Percentiles rank a stretch among this genome's conserved stretches.
Evolutionary conservation across 177 flowering plant species (phyloP).

Genomic region (Vitis hybrid): DNA sequence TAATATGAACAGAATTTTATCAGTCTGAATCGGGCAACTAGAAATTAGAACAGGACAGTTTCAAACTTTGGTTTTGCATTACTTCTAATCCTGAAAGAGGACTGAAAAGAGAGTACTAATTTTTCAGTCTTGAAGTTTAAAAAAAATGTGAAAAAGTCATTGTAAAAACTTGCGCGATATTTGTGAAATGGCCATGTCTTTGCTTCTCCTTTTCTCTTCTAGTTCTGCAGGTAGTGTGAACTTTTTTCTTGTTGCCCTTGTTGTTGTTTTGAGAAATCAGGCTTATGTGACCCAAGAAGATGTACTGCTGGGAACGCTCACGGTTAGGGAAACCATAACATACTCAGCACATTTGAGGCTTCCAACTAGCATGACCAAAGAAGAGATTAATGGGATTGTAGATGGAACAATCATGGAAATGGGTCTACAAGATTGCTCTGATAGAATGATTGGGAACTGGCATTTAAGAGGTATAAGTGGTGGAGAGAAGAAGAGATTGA

Average conservation of each 20-base stretch:
- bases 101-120: background rate
- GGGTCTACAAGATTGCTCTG: conserved; percentile 72
- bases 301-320: conserved; percentile 69
- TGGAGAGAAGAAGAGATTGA: conserved; percentile 72
- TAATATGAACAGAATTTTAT: no score
- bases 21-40: no score
- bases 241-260: background rate
- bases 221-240: background rate
- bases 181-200: background rate
- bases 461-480: conserved; percentile 73
- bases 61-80: no score
- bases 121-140: background rate
- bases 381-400: conserved; percentile 41
- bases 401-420: conserved; percentile 55
- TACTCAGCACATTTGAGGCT: conserved; percentile 77
- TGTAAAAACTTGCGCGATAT: background rate
- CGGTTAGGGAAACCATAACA: conserved; percentile 66
- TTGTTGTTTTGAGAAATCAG: conserved; percentile 31
- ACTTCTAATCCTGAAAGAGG: no score
- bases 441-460: conserved; percentile 69
- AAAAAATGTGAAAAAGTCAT: background rate
- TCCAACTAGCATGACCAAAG: conserved; percentile 43
- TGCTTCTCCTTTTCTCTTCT: background rate
- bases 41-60: no score
- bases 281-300: conserved; percentile 91